Evolutionary conservation across 2,329 filamentous ascomycete species (phyloP).

Genomic region (Colletotrichum magnum): DNA sequence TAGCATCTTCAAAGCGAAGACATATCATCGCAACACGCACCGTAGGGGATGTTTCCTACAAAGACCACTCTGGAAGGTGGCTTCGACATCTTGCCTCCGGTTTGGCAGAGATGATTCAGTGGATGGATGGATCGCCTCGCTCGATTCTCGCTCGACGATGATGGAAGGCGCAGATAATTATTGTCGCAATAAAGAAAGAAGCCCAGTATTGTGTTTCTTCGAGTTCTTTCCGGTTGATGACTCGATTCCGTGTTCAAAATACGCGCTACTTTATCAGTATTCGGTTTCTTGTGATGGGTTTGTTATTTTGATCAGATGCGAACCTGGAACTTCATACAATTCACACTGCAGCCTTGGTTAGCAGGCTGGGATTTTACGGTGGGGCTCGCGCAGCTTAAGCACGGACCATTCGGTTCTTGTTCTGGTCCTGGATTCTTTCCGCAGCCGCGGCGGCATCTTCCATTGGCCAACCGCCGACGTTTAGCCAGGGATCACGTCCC

Average conservation of each 20-base stretch:
- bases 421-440: conserved; percentile 22
- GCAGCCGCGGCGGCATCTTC: conserved; percentile 22
- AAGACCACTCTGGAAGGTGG: conserved; percentile 85
- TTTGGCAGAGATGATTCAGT: background rate
- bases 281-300: conserved; percentile 13
- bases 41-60: conserved; percentile 89
- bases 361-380: conserved; percentile 40
- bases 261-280: conserved; percentile 2
- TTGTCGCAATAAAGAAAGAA: no score
- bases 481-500: conserved; percentile 23
- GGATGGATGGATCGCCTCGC: background rate
- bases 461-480: conserved; percentile 34
- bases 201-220: no score
- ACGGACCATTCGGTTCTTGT: conserved; percentile 19
- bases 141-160: background rate
- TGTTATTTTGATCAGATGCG: background rate
- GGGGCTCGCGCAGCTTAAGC: conserved; percentile 34
- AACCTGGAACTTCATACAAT: background rate
- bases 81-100: conserved; percentile 74
- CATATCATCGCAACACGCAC: conserved; percentile 55
- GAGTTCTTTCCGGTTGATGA: background rate
- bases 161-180: no score
- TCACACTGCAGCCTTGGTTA: conserved; percentile 16
- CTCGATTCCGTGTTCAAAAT: background rate
- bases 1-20: background rate